A percentile compares a stretch with the other conserved stretches of the same genome.
Conservation (phyloP, 2,329 filamentous ascomycete genomes). For the Phialophora expanda region DNA sequence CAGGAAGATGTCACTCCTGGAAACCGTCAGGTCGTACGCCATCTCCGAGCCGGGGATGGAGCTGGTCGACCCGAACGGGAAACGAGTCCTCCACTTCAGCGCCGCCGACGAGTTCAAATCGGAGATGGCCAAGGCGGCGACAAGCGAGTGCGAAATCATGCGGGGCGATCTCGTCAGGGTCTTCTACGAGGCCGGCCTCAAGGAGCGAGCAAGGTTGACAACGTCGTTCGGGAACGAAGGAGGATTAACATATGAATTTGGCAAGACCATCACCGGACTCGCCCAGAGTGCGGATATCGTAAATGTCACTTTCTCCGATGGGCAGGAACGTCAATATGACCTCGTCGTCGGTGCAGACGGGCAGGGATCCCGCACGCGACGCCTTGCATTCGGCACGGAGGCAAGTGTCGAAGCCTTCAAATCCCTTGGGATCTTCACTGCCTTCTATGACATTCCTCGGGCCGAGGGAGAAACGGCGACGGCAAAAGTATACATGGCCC, state of each 20-base stretch:
- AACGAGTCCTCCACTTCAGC: background rate
- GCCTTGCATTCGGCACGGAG: conserved; percentile 4
- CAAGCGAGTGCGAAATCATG: conserved; percentile 65
- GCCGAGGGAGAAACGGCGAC: background rate
- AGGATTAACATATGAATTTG: background rate
- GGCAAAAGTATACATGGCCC: background rate
- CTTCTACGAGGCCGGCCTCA: conserved; percentile 50
- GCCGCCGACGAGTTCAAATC: conserved; percentile 5
- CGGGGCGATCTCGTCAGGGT: conserved; percentile 60
- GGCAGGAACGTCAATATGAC: conserved; percentile 53
- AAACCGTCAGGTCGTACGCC: conserved; percentile 45
- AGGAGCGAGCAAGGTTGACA: conserved; percentile 38
- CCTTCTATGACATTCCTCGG: background rate
- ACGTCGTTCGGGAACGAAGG: conserved; percentile 36
- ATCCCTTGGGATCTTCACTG: background rate
- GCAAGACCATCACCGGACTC: background rate
- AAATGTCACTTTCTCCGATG: conserved; percentile 52
- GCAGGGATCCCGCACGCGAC: conserved; percentile 52
- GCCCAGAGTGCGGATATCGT: conserved; percentile 41
- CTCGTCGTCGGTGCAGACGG: conserved; percentile 63
- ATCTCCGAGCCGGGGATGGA: conserved; percentile 50
- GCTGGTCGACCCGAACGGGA: background rate
- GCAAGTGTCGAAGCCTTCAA: background rate
- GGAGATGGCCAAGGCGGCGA: conserved; percentile 42
- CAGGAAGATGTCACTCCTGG: conserved; percentile 58